Percentiles rank a stretch among this genome's conserved stretches.
Evolutionary conservation across 176 grass and related monocot species (phyloP).

Genomic region (Melocanna baccifera): DNA sequence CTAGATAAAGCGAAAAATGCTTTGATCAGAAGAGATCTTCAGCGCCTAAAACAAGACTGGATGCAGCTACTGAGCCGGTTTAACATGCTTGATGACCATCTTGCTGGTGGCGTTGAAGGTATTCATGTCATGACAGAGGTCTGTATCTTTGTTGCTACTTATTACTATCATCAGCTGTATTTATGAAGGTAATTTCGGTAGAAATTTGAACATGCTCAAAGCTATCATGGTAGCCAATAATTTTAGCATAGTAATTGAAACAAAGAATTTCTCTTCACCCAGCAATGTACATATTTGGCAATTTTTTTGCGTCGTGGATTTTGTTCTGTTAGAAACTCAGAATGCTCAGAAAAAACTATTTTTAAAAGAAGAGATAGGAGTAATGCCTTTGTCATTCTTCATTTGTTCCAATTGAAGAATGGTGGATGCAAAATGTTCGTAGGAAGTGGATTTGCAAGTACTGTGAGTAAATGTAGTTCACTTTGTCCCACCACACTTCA

Average conservation of each 20-base stretch:
- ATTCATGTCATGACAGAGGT: constrained; percentile 61
- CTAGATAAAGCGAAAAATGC: constrained; percentile 63
- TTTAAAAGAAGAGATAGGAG: neutral
- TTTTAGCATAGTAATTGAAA: neutral
- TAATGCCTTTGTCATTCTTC: neutral
- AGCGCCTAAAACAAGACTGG: constrained; percentile 63
- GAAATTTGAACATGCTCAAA: neutral
- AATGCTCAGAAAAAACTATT: neutral
- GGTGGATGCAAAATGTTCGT: neutral
- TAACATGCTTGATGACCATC: constrained; percentile 69
- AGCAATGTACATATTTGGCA: neutral
- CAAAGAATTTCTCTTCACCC: neutral
- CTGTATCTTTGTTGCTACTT: constrained; percentile 44
- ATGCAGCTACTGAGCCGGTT: constrained; percentile 59
- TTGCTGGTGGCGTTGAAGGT: constrained; percentile 58
- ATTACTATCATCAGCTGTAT: constrained; percentile 24
- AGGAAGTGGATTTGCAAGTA: neutral
- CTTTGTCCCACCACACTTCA: too few species aligned
- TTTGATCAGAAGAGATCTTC: constrained; percentile 65
- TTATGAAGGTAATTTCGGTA: constrained; percentile 18
- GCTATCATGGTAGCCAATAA: neutral
- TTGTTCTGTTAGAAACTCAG: neutral
- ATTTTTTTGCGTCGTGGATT: neutral
- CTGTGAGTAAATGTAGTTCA: neutral
- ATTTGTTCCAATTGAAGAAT: constrained; percentile 20